Percentiles rank a stretch among this genome's conserved stretches.
Conservation (phyloP, 2,329 filamentous ascomycete species). For the Geoglossum cookeanum region DNA sequence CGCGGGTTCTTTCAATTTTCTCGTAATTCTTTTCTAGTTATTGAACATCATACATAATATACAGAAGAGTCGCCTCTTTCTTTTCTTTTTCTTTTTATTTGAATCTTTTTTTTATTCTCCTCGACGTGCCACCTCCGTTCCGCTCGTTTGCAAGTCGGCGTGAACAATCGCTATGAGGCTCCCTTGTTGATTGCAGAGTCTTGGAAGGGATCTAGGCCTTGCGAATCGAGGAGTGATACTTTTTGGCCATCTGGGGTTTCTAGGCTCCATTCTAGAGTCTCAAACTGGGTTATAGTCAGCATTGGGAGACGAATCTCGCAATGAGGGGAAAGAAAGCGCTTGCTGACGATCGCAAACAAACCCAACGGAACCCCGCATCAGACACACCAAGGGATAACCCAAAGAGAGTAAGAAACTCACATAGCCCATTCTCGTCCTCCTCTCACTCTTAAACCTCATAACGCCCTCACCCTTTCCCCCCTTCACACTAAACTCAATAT, state of each 20-base stretch:
- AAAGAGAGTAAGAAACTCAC: constrained; percentile 21
- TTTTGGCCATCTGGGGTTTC: constrained; percentile 44
- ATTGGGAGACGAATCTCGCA: neutral
- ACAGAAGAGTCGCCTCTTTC: too few relatives aligned
- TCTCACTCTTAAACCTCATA: constrained; percentile 64
- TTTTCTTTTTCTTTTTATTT: too few relatives aligned
- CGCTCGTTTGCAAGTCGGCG: neutral
- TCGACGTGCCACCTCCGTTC: too few relatives aligned
- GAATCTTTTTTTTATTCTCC: too few relatives aligned
- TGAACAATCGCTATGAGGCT: neutral
- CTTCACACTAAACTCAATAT: constrained; percentile 74
- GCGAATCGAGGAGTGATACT: constrained; percentile 57
- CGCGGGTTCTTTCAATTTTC: too few relatives aligned
- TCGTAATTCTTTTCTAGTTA: too few relatives aligned
- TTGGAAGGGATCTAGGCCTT: constrained; percentile 43
- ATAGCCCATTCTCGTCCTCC: constrained; percentile 43
- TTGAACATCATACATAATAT: too few relatives aligned
- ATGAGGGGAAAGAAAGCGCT: neutral
- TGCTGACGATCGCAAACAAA: too few relatives aligned
- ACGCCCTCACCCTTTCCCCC: constrained; percentile 50
- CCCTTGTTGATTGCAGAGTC: constrained; percentile 19
- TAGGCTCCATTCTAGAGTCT: constrained; percentile 81
- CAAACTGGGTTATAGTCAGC: constrained; percentile 35
- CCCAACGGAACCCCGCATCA: too few relatives aligned
- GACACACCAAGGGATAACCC: neutral